Evolutionary conservation across 2,329 filamentous ascomycete genomes (phyloP).

Genomic region (Botrytis byssoidea): DNA sequence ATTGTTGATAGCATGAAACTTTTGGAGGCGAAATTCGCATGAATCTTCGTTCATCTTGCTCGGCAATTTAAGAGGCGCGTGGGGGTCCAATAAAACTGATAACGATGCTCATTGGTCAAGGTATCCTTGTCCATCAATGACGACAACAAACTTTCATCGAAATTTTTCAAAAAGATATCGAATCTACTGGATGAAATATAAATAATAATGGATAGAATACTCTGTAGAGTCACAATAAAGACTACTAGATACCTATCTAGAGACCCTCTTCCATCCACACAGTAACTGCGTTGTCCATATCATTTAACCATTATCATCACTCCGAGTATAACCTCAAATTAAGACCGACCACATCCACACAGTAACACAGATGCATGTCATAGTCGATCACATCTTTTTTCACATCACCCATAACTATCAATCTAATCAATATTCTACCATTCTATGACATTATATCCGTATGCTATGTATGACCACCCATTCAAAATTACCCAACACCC

Average conservation of each 20-base stretch:
- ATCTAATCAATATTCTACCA: background rate
- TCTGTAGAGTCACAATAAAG: background rate
- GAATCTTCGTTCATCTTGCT: constrained; percentile 7
- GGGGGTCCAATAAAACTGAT: background rate
- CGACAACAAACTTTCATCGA: constrained; percentile 6
- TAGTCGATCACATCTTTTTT: background rate
- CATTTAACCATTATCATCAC: background rate
- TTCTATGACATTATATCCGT: constrained; percentile 5
- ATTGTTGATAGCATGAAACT: constrained; percentile 19
- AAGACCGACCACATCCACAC: background rate
- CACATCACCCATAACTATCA: background rate
- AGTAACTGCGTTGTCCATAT: background rate
- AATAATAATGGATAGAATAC: background rate
- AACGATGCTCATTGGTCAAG: constrained; percentile 15
- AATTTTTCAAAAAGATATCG: background rate
- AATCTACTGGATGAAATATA: background rate
- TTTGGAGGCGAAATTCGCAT: constrained; percentile 19
- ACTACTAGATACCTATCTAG: background rate
- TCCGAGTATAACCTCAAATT: background rate
- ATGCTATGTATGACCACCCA: constrained; percentile 2
- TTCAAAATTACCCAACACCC: background rate
- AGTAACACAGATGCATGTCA: background rate
- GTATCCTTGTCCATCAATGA: constrained; percentile 8
- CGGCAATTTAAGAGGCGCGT: constrained; percentile 14
- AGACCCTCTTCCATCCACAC: background rate